Base-by-base conservation (phyloP, 2,329 filamentous ascomycete species). In the Orbilia ellipsospora region DNA sequence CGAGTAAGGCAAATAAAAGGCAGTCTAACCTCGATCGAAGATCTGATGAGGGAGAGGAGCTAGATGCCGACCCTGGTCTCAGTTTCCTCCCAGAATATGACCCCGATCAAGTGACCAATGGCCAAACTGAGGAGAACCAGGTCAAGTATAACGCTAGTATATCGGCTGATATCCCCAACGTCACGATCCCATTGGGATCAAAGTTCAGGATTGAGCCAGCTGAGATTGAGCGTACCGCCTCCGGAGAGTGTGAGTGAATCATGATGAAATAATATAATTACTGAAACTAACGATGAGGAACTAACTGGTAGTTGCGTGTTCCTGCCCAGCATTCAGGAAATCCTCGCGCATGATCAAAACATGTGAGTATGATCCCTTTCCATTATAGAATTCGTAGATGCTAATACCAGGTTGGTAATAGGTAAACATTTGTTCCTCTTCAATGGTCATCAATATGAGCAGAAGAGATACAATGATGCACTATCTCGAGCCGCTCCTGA, bases 371-470 rank as follows among this genome's bases (percentile, higher is more conserved):
- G 15, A 20, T 42, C 5, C 7, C 10, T 16, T 15, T 26, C 28
- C 2, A 40, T 16, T 16, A 4, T 4, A 6, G 15, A 40, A 18
- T 1, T 6, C 31, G 4, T 23, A 18, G 13, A 56, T 18, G 8
- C 57, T 69, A 45, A 60, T 16, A 55, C 5, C 15, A n/a, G 15
- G 16, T 23, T 23, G 1, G 23, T 23, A 23, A 7, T 13, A 74
- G 70, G 70, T 51, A 74, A 74, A 26, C 70, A 74, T 36, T 36
- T 74, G 7, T 66, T 74, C 28, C 51, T 74, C 5, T 6, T 74
- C 7, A 68, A 74, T 18, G 70, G 70, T 12, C 45, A 66, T 8
- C 70, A 48, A 7, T 74, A 63, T 44, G 70, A 74, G 23, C 28
- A 63, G 44, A 68, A 57, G 16, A 63, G 70, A 2, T 52, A 63